These are phyloP conservation scores for Phytophthora citrophthora DNA, from an alignment of 352 stramenopile genomes.

Conservation along the genomic window DNA sequence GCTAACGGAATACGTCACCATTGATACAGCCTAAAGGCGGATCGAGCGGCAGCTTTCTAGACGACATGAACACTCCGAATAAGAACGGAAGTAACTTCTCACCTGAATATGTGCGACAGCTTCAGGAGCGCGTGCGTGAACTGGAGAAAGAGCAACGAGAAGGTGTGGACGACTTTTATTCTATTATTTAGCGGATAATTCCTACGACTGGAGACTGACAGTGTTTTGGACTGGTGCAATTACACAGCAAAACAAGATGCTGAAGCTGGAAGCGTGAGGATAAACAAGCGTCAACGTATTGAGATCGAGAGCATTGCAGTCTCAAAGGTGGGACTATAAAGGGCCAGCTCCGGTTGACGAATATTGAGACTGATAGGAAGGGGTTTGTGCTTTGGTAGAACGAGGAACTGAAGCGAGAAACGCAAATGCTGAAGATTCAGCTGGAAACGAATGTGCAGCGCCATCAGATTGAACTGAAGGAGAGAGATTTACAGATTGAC, in stretches of 20 bases:
- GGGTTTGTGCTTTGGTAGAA: slow-evolving; percentile 35
- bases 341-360: neutral
- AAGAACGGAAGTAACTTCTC: slow-evolving; percentile 13
- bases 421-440: slow-evolving; percentile 63
- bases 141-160: slow-evolving; percentile 44
- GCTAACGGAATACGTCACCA: neutral
- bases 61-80: slow-evolving; percentile 42
- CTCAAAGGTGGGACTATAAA: slow-evolving; percentile 48
- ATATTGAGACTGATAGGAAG: neutral
- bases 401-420: slow-evolving; percentile 53
- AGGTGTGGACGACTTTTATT: slow-evolving; percentile 23
- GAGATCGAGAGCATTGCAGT: slow-evolving; percentile 65
- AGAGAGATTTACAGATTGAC: slow-evolving; percentile 70
- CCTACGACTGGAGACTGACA: neutral
- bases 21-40: slow-evolving; percentile 22
- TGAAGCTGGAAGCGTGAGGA: slow-evolving; percentile 34
- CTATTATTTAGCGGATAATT: neutral
- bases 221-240: slow-evolving; percentile 8
- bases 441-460: slow-evolving; percentile 54
- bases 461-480: slow-evolving; percentile 74
- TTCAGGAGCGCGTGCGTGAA: slow-evolving; percentile 40
- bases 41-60: slow-evolving; percentile 40
- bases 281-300: slow-evolving; percentile 57
- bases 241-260: slow-evolving; percentile 32
- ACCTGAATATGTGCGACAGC: slow-evolving; percentile 30